Evolutionary conservation across 768 basidiomycete species (phyloP), one percentile per base, ranked within the genome.

Genomic region (Tulasnella sp.): DNA sequence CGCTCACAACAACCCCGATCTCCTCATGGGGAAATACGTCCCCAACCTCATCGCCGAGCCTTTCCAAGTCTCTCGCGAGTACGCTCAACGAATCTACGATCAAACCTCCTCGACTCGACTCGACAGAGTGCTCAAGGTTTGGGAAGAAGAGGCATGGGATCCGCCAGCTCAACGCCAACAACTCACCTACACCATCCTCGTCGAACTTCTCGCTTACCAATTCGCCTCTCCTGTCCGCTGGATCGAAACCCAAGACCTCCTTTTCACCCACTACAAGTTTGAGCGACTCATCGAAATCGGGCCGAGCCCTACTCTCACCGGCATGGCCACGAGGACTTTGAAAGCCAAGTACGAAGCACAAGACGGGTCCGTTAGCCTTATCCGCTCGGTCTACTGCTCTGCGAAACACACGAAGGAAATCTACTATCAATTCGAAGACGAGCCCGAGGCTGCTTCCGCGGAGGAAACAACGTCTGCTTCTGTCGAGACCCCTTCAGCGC

Each of bases 191-290:
- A 91, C 91, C 79, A 96, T 98, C 81, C 90, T 99, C 76, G 96
- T 98, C 78, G 97, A 99, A 82, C 89, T 99, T 67, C 87, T 99
- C 70, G 94, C 97, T 17, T 99, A 99, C 82, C 97, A 99, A 82
- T 99, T 97, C 80, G 96, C 97, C 0, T 98, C 97, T 1, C 96
- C 97, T 7, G 97, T 99, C n/a, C 92, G 96, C 71, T 99, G 97
- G 97, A 99, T 99, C 80, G 93, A 99, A 85, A 99, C 97, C 0
- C 97, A 99, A 82, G 97, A 99, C 81, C 88, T 93, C 34, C n/a
- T n/a, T 88, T 99, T 76, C 99, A 98, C 86, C 88, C 86, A 9
- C 83, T 89, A 9, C 97, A 90, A 86, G 67, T 97, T 97, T 81
- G 97, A 98, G 83, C 91, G 97, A 19, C 87, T 99, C 81, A 91